Evolutionary conservation across 208 protist species (phyloP), one percentile per base, ranked within the genome.

Genomic region (Crithidia sp.): DNA sequence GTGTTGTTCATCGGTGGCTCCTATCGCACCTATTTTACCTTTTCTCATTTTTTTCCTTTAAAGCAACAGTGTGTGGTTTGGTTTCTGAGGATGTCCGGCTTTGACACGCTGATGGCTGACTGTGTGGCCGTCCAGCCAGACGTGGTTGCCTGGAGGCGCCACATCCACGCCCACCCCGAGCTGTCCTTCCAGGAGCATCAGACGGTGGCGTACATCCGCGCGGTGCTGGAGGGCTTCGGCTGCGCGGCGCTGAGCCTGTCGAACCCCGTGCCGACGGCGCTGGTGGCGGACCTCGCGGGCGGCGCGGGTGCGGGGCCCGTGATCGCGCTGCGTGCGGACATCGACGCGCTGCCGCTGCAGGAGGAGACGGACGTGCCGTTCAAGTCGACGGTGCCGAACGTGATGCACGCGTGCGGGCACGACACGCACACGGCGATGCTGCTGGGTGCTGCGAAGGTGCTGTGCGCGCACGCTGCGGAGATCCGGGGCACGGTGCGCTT

Each of bases 401-500:
- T 88, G 66, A 91, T 91, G 86, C 86, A 91, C 75, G 86, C 83
- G 50, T 88, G 86, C 62, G 86, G 86, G 41, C 82, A 91, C 75
- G 86, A 91, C 69, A 78, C 86, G 13, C 86, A 91, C 73, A 85
- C 82, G 19, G 81, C 86, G 44, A 91, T 91, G 82, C 86, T 86
- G 49, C 79, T 90, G 19, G 86, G 86, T 13, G 83, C 86, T 2
- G 78, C 70, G 16, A 91, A 91, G 77, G 83, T 88, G 50, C 73
- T 91, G 41, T 91, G 86, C 71, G 73, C 70, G 28, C 71, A 81
- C 65, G 62, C 45, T 50, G 55, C 83, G n/a, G 71, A 76, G 44
- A 81, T 91, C 76, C 67, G 76, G 36, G 86, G 86, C 66, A 86
- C 86, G 28, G 83, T 88, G 47, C 86, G 86, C 28, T 91, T 91